Evolutionary conservation across 2,329 filamentous ascomycete genomes (phyloP), one percentile per base, ranked within the genome.

Genomic region (Ophiostoma pallidulum): DNA sequence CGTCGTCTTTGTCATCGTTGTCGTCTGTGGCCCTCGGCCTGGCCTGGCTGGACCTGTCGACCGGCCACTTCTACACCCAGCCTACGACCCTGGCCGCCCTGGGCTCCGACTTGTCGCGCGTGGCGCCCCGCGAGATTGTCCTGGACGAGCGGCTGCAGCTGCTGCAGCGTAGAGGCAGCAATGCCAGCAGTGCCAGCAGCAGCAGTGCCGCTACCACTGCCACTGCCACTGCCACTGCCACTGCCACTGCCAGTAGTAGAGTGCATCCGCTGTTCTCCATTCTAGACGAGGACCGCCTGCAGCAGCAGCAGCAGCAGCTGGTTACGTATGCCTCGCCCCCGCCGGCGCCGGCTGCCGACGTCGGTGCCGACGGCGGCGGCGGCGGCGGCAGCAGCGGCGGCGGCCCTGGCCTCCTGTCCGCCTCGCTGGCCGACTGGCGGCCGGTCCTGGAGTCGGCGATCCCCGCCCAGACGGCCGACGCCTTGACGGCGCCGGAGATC

Each of bases 31-130:
- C 35, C 49, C 69, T 94, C 48, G 92, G 92, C 3, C 69, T 98
- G 42, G 86, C 92, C 35, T 98, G 92, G 92, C 71, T 97, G 40
- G 92, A 98, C 64, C 68, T 97, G 22, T 96, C 92, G 8, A 98
- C 92, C 3, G 92, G 92, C 13, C 86, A 91, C 58, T 98, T 98
- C 65, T 88, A 82, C 59, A 95, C 89, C 0, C 89, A 97, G 60
- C 71, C 71, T 16, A 82, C 85, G 0, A 81, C 82, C 18, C 65
- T 90, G 8, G 70, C 77, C 42, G 80, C 82, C 47, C 68, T 98
- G 4, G 74, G 86, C n/a, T 88, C 90, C 9, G 80, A 85, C 18
- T 71, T 97, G 43, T 85, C 90, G 24, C 81, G 91, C 22, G 84
- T 97, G 53, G 79, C 80, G 16, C 89, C 92, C 1, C 77, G 84